Evolutionary conservation across 768 basidiomycete species (phyloP).

Genomic region (Lanmaoa rubissima): DNA sequence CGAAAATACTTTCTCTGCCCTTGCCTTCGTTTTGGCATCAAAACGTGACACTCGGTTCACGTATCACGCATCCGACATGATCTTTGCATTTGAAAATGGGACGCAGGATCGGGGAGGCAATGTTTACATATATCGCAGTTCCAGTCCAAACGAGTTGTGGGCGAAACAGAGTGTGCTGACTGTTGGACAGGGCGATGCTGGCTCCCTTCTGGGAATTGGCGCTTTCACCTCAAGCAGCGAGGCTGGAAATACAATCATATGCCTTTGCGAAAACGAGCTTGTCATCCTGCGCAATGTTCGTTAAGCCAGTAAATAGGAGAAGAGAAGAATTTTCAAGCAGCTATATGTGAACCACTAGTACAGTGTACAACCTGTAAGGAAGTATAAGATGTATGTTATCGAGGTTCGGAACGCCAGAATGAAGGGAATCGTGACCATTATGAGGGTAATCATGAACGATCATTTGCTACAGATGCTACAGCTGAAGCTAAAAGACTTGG

Average conservation of each 20-base stretch:
- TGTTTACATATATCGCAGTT: slow-evolving; percentile 77
- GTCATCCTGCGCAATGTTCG: slow-evolving; percentile 51
- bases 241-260: slow-evolving; percentile 47
- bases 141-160: slow-evolving; percentile 49
- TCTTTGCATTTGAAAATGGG: slow-evolving; percentile 85
- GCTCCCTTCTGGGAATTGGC: slow-evolving; percentile 78
- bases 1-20: slow-evolving; percentile 78
- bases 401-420: slow-evolving; percentile 25
- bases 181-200: slow-evolving; percentile 65
- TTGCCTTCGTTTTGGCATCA: slow-evolving; percentile 91
- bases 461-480: slow-evolving; percentile 34
- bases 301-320: slow-evolving; percentile 12
- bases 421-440: slow-evolving; percentile 32
- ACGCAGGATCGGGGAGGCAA: slow-evolving; percentile 69
- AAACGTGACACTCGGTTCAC: slow-evolving; percentile 90
- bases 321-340: slow-evolving; percentile 18
- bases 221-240: slow-evolving; percentile 37
- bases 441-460: slow-evolving; percentile 36
- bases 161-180: slow-evolving; percentile 83
- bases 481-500: slow-evolving; percentile 20
- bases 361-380: slow-evolving; percentile 34
- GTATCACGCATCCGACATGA: slow-evolving; percentile 58
- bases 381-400: slow-evolving; percentile 39
- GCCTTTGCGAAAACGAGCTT: slow-evolving; percentile 76
- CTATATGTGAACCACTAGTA: slow-evolving; percentile 28